Evolutionary conservation across 371 early-diverging fungal genomes (phyloP).

Genomic region (Rhizomucor pusillus): DNA sequence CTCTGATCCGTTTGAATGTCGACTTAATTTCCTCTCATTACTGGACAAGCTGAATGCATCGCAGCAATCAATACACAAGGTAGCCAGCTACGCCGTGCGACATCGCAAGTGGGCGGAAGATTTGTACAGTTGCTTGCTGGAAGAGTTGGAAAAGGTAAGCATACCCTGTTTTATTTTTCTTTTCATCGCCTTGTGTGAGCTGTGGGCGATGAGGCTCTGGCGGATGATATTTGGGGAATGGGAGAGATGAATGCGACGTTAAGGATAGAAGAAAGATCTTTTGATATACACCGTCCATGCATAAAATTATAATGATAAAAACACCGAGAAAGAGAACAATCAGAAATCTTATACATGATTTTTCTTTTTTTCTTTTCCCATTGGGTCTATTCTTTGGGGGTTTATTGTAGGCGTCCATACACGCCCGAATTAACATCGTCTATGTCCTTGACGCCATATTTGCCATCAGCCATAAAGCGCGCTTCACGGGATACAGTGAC

Average conservation of each 20-base stretch:
- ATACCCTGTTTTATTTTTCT: constrained; percentile 6
- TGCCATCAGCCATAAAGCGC: constrained; percentile 51
- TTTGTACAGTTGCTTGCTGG: constrained; percentile 72
- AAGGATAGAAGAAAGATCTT: too few relatives aligned
- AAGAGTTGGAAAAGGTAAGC: constrained; percentile 67
- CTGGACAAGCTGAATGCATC: constrained; percentile 73
- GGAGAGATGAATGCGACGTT: too few relatives aligned
- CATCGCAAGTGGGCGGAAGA: constrained; percentile 67
- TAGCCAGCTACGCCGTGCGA: constrained; percentile 66
- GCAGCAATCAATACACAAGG: constrained; percentile 72
- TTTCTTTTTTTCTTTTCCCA: constrained; percentile 9
- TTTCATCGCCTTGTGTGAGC: too few relatives aligned
- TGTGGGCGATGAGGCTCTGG: too few relatives aligned
- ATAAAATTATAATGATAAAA: too few relatives aligned
- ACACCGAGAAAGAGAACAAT: constrained; percentile 3
- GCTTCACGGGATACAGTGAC: constrained; percentile 57
- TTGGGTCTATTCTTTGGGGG: constrained; percentile 2
- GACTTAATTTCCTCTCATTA: constrained; percentile 60
- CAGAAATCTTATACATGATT: constrained; percentile 2
- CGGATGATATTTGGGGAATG: too few relatives aligned
- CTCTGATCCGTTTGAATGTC: constrained; percentile 78
- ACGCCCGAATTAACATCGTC: constrained; percentile 71
- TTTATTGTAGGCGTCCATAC: constrained; percentile 50
- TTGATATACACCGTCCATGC: too few relatives aligned
- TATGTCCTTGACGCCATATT: constrained; percentile 74